These are phyloP conservation scores for Nematodospora anomalae DNA, from an alignment of 1,139 yeast species.

Conservation along the genomic window DNA sequence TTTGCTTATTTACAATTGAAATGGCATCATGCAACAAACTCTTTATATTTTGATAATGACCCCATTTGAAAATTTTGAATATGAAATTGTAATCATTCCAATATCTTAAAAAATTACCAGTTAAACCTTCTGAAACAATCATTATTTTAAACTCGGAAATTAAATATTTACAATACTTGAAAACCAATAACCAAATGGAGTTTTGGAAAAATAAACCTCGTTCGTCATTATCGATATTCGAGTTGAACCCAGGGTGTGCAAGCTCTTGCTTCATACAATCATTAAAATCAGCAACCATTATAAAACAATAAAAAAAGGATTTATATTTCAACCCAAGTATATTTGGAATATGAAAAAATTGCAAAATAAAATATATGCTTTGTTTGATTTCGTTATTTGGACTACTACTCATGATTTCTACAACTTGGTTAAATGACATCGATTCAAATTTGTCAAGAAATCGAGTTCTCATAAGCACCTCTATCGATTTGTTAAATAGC, in stretches of 20 bases:
- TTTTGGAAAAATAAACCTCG: conserved; percentile 15
- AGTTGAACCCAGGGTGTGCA: conserved; percentile 29
- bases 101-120: conserved; percentile 12
- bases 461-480: conserved; percentile 7
- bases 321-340: conserved; percentile 13
- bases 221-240: conserved; percentile 19
- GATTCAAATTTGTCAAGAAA: conserved; percentile 13
- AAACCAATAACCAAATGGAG: conserved; percentile 24
- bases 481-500: conserved; percentile 11
- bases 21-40: conserved; percentile 16
- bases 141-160: conserved; percentile 15
- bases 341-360: conserved; percentile 16
- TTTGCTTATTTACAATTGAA: conserved; percentile 16
- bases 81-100: conserved; percentile 21
- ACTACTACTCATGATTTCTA: conserved; percentile 12
- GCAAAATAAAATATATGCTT: conserved; percentile 14
- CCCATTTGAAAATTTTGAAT: conserved; percentile 20
- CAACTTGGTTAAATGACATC: conserved; percentile 14
- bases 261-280: conserved; percentile 14
- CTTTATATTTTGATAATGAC: conserved; percentile 19
- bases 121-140: conserved; percentile 2
- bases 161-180: conserved; percentile 20
- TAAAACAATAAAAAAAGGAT: conserved; percentile 25
- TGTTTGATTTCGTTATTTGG: conserved; percentile 10
- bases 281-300: conserved; percentile 25